Conservation (phyloP, 768 basidiomycete genomes). For the Russula compacta region DNA sequence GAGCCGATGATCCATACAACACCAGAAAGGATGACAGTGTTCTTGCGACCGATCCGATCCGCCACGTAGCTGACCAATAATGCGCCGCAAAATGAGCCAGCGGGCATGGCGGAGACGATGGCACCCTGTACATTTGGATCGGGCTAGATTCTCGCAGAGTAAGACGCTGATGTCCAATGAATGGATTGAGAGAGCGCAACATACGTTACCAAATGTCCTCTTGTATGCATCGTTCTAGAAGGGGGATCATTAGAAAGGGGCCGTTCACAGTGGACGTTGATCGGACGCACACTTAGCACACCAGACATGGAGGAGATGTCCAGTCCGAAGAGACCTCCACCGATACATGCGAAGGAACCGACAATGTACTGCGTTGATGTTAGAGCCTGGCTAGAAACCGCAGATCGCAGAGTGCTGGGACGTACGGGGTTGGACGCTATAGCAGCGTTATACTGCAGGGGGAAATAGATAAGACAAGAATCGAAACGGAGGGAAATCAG, state of each 20-base stretch:
- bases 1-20: slow-evolving; percentile 66
- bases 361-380: slow-evolving; percentile 54
- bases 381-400: neutral
- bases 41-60: slow-evolving; percentile 57
- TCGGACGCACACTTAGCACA: slow-evolving; percentile 43
- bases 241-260: neutral
- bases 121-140: slow-evolving; percentile 51
- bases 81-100: slow-evolving; percentile 60
- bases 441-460: slow-evolving; percentile 39
- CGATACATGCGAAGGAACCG: slow-evolving; percentile 75
- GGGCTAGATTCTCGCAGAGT: slow-evolving; percentile 28
- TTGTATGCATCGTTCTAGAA: slow-evolving; percentile 29
- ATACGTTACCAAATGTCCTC: slow-evolving; percentile 25
- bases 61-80: slow-evolving; percentile 54
- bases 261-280: neutral
- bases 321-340: slow-evolving; percentile 69
- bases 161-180: neutral
- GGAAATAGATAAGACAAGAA: neutral
- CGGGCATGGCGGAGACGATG: slow-evolving; percentile 74
- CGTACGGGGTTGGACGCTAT: slow-evolving; percentile 52
- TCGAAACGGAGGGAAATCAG: neutral
- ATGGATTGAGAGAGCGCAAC: neutral
- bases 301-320: slow-evolving; percentile 82
- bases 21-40: slow-evolving; percentile 56
- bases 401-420: neutral